Percentiles rank a stretch among this genome's conserved stretches.
phyloP scores from a whole-genome alignment of 345 rosid genomes.

The Euphorbia pulcherrima region DNA sequence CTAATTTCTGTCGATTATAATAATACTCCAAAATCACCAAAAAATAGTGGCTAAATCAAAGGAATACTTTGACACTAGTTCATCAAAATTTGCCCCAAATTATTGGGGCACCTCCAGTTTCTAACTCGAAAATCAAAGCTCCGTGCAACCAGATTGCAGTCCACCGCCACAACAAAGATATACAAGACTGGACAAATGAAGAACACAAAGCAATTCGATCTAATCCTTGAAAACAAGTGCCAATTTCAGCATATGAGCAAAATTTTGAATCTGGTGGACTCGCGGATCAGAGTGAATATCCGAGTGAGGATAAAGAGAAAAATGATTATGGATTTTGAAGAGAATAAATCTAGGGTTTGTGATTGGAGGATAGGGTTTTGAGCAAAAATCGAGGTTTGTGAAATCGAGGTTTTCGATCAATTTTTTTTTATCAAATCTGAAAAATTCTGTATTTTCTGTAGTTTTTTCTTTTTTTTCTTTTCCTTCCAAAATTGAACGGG shows the following conservation, averaged over 20 bases:
- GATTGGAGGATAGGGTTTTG: constrained; percentile 19
- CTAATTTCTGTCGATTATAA: not conserved
- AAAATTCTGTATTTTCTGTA: not conserved
- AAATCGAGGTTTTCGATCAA: constrained; percentile 4
- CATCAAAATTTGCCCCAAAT: constrained; percentile 18
- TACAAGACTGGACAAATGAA: not conserved
- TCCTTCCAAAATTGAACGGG: not conserved
- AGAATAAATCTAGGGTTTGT: constrained; percentile 25
- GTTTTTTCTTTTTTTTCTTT: not conserved
- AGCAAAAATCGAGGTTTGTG: constrained; percentile 8
- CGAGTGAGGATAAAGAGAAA: not conserved
- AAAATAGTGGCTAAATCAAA: not conserved
- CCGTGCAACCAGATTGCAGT: constrained; percentile 8
- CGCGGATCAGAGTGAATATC: constrained; percentile 2
- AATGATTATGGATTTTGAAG: constrained; percentile 4
- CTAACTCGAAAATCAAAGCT: constrained; percentile 3
- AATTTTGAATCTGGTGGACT: not conserved
- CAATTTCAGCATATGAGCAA: not conserved
- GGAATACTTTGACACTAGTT: constrained; percentile 12
- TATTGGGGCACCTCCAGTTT: constrained; percentile 9
- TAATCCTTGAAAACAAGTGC: not conserved
- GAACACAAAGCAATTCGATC: not conserved
- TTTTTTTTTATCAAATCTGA: constrained; percentile 2
- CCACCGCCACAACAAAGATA: not conserved
- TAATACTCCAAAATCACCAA: constrained; percentile 1